Base-by-base conservation (phyloP, 768 basidiomycete genomes). In the Pleurotus sapidus region DNA sequence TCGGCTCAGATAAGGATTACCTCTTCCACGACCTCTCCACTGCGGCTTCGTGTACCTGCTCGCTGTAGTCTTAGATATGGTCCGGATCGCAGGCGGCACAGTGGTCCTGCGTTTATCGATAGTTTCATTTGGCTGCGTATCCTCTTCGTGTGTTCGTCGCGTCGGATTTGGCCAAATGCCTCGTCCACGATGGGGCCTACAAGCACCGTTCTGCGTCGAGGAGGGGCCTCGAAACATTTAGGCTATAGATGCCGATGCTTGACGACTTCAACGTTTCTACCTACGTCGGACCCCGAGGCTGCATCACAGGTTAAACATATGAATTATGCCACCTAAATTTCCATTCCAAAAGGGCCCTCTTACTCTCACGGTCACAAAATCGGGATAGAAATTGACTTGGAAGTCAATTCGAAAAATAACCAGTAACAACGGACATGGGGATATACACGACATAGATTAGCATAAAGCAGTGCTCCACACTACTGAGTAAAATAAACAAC, bases 71-170 rank as follows among this genome's bases (percentile, higher is more conserved):
- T 20, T 20, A 39, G 51, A 9, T 20, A 54, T 39, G 23, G 39
- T 42, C 17, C 37, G 51, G 17, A 54, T 54, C 20, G 34, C 24
- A 18, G 51, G 51, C 39, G 51, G 51, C 14, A 24, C 51, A 54
- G 39, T 15, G 12, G 23, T 8, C n/a, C 39, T 15, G 17, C 51
- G 51, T 54, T 54, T 54, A 54, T 54, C 51, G 18, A 54, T 54
- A 4, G 37, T 54, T 54, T 54, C 51, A 54, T 54, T 54, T n/a
- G 51, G 51, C 51, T 54, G 51, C 51, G 51, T 23, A 54, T 54
- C 51, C 42, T 54, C 51, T 54, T n/a, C 51, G 38, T 54, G 51
- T 34, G 30, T 34, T 34, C 30, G 30, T 11, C 51, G 51, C 39
- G 51, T 54, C 37, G 39, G 15, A 40, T 14, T 17, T 17, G 51